phyloP scores from a whole-genome alignment of 2,329 filamentous ascomycete genomes.

The Emmonsia crescens region DNA sequence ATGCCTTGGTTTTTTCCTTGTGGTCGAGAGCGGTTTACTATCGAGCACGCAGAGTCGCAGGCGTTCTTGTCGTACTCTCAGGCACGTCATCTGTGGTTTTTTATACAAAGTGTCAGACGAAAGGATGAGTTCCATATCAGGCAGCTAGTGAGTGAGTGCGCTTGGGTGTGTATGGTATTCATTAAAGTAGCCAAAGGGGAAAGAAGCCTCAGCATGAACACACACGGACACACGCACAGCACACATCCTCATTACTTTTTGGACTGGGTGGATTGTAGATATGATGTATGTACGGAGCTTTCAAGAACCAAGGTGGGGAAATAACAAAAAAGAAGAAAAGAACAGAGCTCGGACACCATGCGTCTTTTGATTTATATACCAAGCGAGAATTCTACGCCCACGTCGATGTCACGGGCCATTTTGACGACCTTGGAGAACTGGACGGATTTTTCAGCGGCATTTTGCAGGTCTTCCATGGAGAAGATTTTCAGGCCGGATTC shows the following conservation, averaged over 20 bases:
- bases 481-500: constrained; percentile 99
- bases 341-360: background rate
- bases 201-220: background rate
- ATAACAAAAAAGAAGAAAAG: background rate
- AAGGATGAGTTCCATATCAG: background rate
- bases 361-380: constrained; percentile 60
- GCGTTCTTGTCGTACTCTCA: background rate
- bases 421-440: constrained; percentile 99
- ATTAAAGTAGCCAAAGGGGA: background rate
- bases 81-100: background rate
- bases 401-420: constrained; percentile 94
- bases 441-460: constrained; percentile 91
- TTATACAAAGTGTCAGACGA: background rate
- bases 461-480: constrained; percentile 96
- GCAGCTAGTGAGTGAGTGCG: background rate
- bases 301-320: background rate
- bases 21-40: background rate
- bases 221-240: background rate
- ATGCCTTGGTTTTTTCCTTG: background rate
- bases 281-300: background rate
- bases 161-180: background rate
- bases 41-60: background rate
- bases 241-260: background rate
- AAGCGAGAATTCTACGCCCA: constrained; percentile 88
- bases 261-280: background rate